phyloP scores from a whole-genome alignment of 176 grass and related monocot species.

The Rhynchospora breviuscula region DNA sequence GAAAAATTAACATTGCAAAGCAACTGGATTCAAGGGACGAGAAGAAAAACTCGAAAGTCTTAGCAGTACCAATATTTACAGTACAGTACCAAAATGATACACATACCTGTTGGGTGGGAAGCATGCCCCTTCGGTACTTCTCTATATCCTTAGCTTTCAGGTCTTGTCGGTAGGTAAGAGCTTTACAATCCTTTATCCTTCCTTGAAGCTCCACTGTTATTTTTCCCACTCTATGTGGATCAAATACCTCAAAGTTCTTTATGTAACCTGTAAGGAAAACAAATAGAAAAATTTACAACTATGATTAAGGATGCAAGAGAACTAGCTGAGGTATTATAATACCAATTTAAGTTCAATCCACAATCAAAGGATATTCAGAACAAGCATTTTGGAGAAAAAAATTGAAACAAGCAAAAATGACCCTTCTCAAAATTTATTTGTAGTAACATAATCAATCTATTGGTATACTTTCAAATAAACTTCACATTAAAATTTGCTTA shows the following conservation, averaged over 20 bases:
- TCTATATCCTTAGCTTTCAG: conserved; percentile 77
- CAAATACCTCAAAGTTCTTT: conserved; percentile 72
- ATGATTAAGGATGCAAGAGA: too few relatives aligned
- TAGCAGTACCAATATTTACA: neutral
- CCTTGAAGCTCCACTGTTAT: conserved; percentile 69
- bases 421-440: too few relatives aligned
- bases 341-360: neutral
- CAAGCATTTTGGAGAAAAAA: neutral
- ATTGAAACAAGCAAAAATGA: too few relatives aligned
- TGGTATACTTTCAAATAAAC: too few relatives aligned
- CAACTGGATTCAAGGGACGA: neutral
- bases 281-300: neutral
- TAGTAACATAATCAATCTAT: too few relatives aligned
- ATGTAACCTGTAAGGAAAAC: conserved; percentile 51
- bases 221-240: conserved; percentile 85
- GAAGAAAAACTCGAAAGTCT: too few relatives aligned
- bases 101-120: conserved; percentile 80
- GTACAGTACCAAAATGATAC: neutral
- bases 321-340: neutral
- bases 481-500: too few relatives aligned
- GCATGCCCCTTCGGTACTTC: conserved; percentile 59
- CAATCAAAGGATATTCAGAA: neutral
- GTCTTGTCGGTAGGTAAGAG: conserved; percentile 79
- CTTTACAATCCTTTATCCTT: conserved; percentile 70
- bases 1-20: neutral